Evolutionary conservation across 2,329 filamentous ascomycete species (phyloP).

Genomic region (Chalara sp.): DNA sequence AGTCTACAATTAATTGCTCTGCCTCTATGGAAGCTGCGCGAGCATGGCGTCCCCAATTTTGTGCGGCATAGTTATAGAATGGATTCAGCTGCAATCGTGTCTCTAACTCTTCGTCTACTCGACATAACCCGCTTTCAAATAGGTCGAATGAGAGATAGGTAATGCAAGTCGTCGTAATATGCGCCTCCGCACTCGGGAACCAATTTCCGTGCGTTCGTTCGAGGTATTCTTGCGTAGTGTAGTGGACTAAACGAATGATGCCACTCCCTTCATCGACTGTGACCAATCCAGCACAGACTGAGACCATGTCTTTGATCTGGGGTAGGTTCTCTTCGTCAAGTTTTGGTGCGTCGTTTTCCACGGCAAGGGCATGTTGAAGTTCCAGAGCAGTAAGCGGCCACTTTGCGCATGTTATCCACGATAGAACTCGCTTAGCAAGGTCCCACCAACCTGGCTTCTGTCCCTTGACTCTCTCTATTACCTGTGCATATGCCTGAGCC

Average conservation of each 20-base stretch:
- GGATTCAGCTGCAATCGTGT: constrained; percentile 16
- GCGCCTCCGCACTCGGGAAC: constrained; percentile 12
- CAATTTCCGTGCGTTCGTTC: constrained; percentile 5
- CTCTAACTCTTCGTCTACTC: constrained; percentile 16
- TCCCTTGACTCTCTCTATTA: constrained; percentile 29
- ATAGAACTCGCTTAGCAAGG: constrained; percentile 1
- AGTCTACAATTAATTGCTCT: too few species aligned
- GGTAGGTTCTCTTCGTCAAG: constrained; percentile 26
- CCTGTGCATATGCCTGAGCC: constrained; percentile 32
- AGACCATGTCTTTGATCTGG: constrained; percentile 6
- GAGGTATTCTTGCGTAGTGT: constrained; percentile 26
- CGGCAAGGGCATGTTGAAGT: constrained; percentile 36
- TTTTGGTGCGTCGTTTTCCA: constrained; percentile 19
- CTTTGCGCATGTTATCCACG: too few species aligned
- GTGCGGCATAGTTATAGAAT: constrained; percentile 23
- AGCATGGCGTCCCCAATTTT: constrained; percentile 31
- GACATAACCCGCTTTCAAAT: constrained; percentile 18
- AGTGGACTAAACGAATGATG: constrained; percentile 23
- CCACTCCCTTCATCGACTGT: constrained; percentile 21
- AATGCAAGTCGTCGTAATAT: constrained; percentile 18
- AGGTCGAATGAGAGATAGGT: constrained; percentile 23
- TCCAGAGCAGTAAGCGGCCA: constrained; percentile 28
- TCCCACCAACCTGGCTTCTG: constrained; percentile 4
- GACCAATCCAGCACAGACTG: constrained; percentile 20
- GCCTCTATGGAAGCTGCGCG: constrained; percentile 13